These are phyloP conservation scores for Cercophora sp. DNA, from an alignment of 495 filamentous ascomycete species.

Conservation along the genomic window DNA sequence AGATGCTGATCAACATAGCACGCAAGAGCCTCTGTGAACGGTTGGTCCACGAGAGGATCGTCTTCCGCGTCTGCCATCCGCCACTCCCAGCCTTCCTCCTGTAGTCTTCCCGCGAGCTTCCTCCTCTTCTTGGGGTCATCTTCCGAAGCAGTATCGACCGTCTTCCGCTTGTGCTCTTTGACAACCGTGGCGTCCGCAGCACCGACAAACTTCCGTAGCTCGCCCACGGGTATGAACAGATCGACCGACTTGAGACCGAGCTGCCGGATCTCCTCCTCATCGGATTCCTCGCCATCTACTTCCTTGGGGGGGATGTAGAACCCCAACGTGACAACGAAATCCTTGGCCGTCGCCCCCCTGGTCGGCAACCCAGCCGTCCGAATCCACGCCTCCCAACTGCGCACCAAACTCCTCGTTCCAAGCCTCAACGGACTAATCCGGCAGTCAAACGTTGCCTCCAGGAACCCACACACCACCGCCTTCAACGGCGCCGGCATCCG, in stretches of 20 bases:
- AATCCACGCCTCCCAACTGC: conserved; percentile 40
- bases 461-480: conserved; percentile 36
- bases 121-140: conserved; percentile 28
- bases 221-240: conserved; percentile 35
- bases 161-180: conserved; percentile 7
- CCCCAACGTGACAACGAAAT: conserved; percentile 38
- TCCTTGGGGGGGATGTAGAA: conserved; percentile 31
- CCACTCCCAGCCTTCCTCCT: conserved; percentile 49
- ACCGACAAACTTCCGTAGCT: conserved; percentile 25
- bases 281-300: not conserved
- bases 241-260: conserved; percentile 40
- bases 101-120: conserved; percentile 32
- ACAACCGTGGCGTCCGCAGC: conserved; percentile 4
- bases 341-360: conserved; percentile 25
- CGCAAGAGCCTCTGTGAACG: conserved; percentile 42
- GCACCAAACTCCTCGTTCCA: conserved; percentile 39
- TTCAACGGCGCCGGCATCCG: conserved; percentile 45
- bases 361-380: conserved; percentile 19
- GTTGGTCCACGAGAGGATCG: conserved; percentile 16
- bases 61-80: no score
- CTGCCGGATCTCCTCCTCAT: not conserved
- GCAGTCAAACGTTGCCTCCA: conserved; percentile 45
- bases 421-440: conserved; percentile 40
- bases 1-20: conserved; percentile 38
- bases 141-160: conserved; percentile 18